Percentiles rank a stretch among this genome's conserved stretches.
Conservation (phyloP, 768 basidiomycete species). For the Pleurotus salmoneostramineus region DNA sequence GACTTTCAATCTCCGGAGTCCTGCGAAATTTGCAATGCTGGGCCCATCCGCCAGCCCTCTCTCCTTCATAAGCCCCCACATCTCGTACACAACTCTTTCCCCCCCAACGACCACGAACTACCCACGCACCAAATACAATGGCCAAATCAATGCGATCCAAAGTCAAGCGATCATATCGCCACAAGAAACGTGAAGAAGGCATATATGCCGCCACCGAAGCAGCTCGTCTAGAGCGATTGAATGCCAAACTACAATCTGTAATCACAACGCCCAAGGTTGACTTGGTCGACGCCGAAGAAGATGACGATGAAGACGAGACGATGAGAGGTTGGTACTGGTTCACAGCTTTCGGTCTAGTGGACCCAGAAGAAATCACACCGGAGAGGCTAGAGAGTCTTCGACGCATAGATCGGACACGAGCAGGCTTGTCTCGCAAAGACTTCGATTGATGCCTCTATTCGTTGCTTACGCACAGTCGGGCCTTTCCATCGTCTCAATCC, state of each 20-base stretch:
- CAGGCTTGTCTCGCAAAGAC: slow-evolving; percentile 1
- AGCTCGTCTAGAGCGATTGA: slow-evolving; percentile 70
- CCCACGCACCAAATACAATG: slow-evolving; percentile 36
- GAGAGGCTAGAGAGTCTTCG: slow-evolving; percentile 39
- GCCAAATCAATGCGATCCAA: slow-evolving; percentile 85
- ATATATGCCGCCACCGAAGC: slow-evolving; percentile 77
- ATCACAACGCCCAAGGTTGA: slow-evolving; percentile 36
- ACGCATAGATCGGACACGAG: slow-evolving; percentile 8
- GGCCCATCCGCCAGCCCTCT: background rate
- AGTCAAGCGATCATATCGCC: slow-evolving; percentile 72
- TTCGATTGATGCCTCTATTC: background rate
- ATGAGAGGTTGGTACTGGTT: slow-evolving; percentile 69
- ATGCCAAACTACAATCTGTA: slow-evolving; percentile 55
- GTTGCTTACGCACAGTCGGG: background rate
- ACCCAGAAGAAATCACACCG: slow-evolving; percentile 52
- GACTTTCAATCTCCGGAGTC: background rate
- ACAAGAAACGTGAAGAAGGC: slow-evolving; percentile 71
- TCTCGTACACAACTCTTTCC: background rate
- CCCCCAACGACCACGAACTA: background rate
- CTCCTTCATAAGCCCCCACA: background rate
- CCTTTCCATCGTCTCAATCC: background rate
- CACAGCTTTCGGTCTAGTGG: slow-evolving; percentile 51
- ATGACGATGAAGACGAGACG: slow-evolving; percentile 30
- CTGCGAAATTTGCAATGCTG: background rate
- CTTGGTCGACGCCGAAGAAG: slow-evolving; percentile 28